phyloP scores from a whole-genome alignment of 768 basidiomycete genomes.

The Tulasnella sp. region DNA sequence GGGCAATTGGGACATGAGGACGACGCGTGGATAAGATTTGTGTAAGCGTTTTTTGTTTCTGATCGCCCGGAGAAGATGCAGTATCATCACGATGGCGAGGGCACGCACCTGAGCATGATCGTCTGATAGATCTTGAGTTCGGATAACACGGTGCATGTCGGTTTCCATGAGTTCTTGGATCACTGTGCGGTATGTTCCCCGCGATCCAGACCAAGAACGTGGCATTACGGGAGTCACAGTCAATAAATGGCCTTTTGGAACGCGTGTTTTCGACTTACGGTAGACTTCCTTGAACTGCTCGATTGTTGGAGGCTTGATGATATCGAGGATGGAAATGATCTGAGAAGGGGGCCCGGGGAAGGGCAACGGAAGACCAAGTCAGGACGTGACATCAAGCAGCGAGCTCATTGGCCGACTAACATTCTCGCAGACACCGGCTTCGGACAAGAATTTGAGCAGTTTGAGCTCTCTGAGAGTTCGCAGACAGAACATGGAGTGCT shows the following conservation, averaged over 20 bases:
- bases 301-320: slow-evolving; percentile 72
- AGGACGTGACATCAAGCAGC: not conserved
- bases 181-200: slow-evolving; percentile 13
- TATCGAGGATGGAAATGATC: slow-evolving; percentile 94
- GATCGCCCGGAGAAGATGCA: not conserved
- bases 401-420: slow-evolving; percentile 45
- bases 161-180: slow-evolving; percentile 70
- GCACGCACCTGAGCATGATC: slow-evolving; percentile 55
- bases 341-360: slow-evolving; percentile 50
- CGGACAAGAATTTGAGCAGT: slow-evolving; percentile 80
- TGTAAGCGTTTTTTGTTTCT: not conserved
- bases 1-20: not conserved
- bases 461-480: slow-evolving; percentile 86
- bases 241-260: not conserved
- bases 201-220: not conserved
- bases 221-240: not conserved
- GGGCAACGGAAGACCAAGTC: slow-evolving; percentile 38
- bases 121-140: slow-evolving; percentile 89
- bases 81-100: not conserved
- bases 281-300: slow-evolving; percentile 84
- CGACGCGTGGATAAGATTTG: not conserved
- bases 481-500: slow-evolving; percentile 90
- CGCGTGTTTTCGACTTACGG: slow-evolving; percentile 23
- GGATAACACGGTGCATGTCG: slow-evolving; percentile 93
- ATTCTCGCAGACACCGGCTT: slow-evolving; percentile 86